Evolutionary conservation across 2,329 filamentous ascomycete species (phyloP).

Genomic region (Epichloe hybrida): DNA sequence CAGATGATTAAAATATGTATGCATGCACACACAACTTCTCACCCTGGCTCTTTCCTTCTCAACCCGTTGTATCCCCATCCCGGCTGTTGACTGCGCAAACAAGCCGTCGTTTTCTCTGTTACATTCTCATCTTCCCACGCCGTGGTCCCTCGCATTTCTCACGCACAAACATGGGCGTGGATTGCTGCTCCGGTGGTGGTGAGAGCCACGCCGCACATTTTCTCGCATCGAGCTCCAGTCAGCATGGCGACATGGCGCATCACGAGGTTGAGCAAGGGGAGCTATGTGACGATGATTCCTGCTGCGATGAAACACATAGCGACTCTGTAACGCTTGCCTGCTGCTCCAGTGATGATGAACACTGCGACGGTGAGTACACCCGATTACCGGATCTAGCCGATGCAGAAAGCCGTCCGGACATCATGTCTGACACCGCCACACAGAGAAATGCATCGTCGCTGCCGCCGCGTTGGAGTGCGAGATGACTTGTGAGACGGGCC

Average conservation of each 20-base stretch:
- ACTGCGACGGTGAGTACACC: constrained; percentile 13
- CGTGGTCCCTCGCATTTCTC: neutral
- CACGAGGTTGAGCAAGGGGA: constrained; percentile 1
- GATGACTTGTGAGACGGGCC: constrained; percentile 14
- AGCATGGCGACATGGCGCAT: neutral
- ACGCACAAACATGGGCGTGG: constrained; percentile 5
- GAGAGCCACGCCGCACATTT: neutral
- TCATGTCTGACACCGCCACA: constrained; percentile 1
- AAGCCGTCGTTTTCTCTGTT: neutral
- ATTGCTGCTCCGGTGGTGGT: constrained; percentile 5
- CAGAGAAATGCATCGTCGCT: constrained; percentile 20
- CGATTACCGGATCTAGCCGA: neutral
- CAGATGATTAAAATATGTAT: too few species aligned
- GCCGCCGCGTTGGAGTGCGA: constrained; percentile 19
- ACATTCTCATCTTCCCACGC: neutral
- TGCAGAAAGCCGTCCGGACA: neutral
- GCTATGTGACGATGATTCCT: constrained; percentile 8
- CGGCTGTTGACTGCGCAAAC: neutral
- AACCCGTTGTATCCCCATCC: neutral
- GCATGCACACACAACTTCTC: neutral
- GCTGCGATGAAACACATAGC: constrained; percentile 8
- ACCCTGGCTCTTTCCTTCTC: neutral
- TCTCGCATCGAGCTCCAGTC: neutral
- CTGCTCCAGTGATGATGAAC: constrained; percentile 15
- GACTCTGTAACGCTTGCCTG: constrained; percentile 11